Evolutionary conservation across 495 filamentous ascomycete species (phyloP).

Genomic region (Poronia punctata): DNA sequence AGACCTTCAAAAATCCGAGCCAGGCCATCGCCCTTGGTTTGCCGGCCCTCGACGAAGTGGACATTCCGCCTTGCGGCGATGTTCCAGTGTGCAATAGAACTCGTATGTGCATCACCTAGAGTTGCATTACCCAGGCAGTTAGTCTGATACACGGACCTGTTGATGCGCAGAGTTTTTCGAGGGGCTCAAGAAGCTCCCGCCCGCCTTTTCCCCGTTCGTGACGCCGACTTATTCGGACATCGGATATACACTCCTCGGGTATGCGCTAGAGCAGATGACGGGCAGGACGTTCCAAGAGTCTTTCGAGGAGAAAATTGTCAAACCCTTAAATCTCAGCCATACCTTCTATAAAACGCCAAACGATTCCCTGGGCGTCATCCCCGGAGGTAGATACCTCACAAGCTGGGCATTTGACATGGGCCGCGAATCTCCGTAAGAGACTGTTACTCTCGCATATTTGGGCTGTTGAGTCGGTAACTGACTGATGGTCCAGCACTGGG

Average conservation of each 20-base stretch:
- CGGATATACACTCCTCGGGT: constrained; percentile 31
- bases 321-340: constrained; percentile 37
- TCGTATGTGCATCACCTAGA: constrained; percentile 8
- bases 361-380: constrained; percentile 29
- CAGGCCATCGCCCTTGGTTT: constrained; percentile 23
- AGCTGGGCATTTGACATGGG: constrained; percentile 27
- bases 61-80: constrained; percentile 38
- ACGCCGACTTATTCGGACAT: constrained; percentile 37
- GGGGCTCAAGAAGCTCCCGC: constrained; percentile 27
- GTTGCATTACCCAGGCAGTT: no score
- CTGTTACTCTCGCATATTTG: neutral
- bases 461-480: neutral
- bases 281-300: constrained; percentile 28
- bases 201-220: constrained; percentile 27
- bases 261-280: constrained; percentile 33
- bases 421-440: constrained; percentile 29
- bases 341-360: constrained; percentile 28
- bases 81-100: constrained; percentile 28
- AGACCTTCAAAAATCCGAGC: constrained; percentile 21
- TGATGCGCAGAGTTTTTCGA: constrained; percentile 29
- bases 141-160: neutral
- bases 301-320: constrained; percentile 32
- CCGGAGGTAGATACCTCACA: constrained; percentile 21
- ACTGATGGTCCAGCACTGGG: constrained; percentile 36
- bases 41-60: constrained; percentile 30